phyloP scores from a whole-genome alignment of 2,329 filamentous ascomycete species.

The Diaporthe sp. region DNA sequence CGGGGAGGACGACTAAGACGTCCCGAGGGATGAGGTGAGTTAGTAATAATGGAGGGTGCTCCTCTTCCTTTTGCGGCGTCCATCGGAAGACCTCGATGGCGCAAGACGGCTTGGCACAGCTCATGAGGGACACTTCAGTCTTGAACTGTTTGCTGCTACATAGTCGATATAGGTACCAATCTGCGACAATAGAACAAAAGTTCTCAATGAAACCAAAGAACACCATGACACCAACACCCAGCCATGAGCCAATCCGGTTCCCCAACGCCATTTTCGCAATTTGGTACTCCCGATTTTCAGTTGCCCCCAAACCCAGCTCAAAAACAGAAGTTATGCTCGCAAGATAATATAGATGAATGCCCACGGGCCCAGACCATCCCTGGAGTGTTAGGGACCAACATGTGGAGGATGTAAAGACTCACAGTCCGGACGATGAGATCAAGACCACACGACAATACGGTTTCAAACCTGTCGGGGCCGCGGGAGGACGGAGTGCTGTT shows the following conservation, averaged over 20 bases:
- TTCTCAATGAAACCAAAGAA: background rate
- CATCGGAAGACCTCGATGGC: background rate
- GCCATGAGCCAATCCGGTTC: background rate
- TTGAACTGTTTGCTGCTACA: slow-evolving; percentile 25
- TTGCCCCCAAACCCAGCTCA: background rate
- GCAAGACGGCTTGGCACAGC: slow-evolving; percentile 4
- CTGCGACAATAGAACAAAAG: slow-evolving; percentile 31
- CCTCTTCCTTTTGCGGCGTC: background rate
- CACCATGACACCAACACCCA: slow-evolving; percentile 32
- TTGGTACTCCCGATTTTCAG: slow-evolving; percentile 1
- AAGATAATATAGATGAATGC: background rate
- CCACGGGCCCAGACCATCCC: slow-evolving; percentile 10
- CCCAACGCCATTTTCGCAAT: slow-evolving; percentile 4
- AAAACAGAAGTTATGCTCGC: background rate
- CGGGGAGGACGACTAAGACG: slow-evolving; percentile 51
- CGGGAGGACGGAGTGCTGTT: background rate
- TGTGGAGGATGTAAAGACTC: slow-evolving; percentile 40
- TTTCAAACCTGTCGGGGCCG: slow-evolving; percentile 12
- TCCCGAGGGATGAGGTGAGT: slow-evolving; percentile 28
- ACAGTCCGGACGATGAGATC: slow-evolving; percentile 32
- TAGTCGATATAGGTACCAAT: slow-evolving; percentile 39
- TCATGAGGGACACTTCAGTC: slow-evolving; percentile 4
- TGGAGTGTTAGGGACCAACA: slow-evolving; percentile 35
- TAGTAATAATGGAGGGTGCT: slow-evolving; percentile 31
- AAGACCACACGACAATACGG: slow-evolving; percentile 1